phyloP scores from a whole-genome alignment of 306 rosid genomes.

The Corylus americana region DNA sequence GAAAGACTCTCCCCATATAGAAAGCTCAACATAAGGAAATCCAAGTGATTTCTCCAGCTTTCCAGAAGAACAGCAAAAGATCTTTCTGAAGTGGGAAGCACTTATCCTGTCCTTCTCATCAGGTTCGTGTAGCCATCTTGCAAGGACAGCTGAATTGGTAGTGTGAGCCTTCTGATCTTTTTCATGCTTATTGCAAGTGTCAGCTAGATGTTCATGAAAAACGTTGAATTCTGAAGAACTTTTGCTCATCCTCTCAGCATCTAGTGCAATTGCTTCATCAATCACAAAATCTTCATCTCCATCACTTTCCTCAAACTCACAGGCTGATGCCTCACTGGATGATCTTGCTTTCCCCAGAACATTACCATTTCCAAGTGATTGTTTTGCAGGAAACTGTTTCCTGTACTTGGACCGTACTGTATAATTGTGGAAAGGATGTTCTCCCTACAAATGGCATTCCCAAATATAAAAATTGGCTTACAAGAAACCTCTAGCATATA shows the following conservation, averaged over 20 bases:
- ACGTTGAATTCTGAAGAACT: conserved; percentile 22
- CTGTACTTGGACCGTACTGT: conserved; percentile 78
- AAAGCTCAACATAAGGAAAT: conserved; percentile 53
- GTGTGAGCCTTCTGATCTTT: conserved; percentile 36
- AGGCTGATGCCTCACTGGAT: conserved; percentile 23
- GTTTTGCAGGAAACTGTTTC: conserved; percentile 38
- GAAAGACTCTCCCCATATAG: conserved; percentile 93
- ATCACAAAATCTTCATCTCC: conserved; percentile 40
- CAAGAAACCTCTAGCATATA: conserved; percentile 19
- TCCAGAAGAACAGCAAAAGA: conserved; percentile 64
- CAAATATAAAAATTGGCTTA: conserved; percentile 12
- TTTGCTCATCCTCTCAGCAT: conserved; percentile 27
- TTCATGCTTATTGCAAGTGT: conserved; percentile 30
- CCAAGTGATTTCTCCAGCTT: conserved; percentile 68
- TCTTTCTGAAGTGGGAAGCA: conserved; percentile 81
- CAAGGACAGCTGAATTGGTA: conserved; percentile 41
- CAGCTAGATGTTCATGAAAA: conserved; percentile 29
- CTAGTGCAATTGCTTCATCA: conserved; percentile 22
- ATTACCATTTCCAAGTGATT: conserved; percentile 29
- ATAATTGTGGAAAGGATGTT: conserved; percentile 90
- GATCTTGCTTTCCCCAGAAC: conserved; percentile 28
- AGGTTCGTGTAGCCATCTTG: conserved; percentile 89
- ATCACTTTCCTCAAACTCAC: conserved; percentile 58
- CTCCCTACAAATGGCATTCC: conserved; percentile 57
- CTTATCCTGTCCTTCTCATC: conserved; percentile 68